These are phyloP conservation scores for Kalanchoe fedtschenkoi DNA, from an alignment of 164 flowering plant species.

Conservation along the genomic window DNA sequence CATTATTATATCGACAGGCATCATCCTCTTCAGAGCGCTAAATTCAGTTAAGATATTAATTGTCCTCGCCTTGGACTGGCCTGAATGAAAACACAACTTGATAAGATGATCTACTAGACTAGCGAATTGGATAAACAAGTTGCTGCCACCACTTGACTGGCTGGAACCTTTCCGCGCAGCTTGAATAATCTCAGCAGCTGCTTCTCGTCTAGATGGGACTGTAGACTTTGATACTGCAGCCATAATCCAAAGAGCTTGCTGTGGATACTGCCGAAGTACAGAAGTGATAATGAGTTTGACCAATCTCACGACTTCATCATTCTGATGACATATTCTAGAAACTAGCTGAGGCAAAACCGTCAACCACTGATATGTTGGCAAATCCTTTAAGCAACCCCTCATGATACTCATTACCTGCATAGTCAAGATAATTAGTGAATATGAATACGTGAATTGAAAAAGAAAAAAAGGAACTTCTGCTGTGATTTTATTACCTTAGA, in stretches of 20 bases:
- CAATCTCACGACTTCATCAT: constrained; percentile 75
- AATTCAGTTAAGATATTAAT: constrained; percentile 86
- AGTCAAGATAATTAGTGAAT: not conserved
- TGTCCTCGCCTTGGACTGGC: constrained; percentile 71
- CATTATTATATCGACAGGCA: constrained; percentile 94
- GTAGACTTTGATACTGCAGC: constrained; percentile 98
- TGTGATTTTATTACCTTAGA: constrained; percentile 37
- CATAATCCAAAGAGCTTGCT: constrained; percentile 97
- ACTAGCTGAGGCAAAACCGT: constrained; percentile 92
- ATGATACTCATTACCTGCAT: constrained; percentile 74
- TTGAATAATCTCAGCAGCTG: constrained; percentile 91
- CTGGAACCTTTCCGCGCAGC: constrained; percentile 67
- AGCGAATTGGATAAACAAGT: constrained; percentile 75
- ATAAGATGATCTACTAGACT: constrained; percentile 81
- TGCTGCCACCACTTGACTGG: constrained; percentile 45
- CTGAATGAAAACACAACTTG: constrained; percentile 78
- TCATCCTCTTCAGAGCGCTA: constrained; percentile 95
- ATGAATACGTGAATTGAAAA: not conserved
- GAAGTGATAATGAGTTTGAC: constrained; percentile 83
- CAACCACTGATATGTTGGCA: constrained; percentile 94
- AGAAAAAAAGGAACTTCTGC: not conserved
- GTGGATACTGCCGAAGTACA: constrained; percentile 81
- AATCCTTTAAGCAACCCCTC: constrained; percentile 91
- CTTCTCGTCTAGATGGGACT: constrained; percentile 84
- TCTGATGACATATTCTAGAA: constrained; percentile 96